A percentile compares a stretch with the other conserved stretches of the same genome.
phyloP scores from a whole-genome alignment of 2,329 filamentous ascomycete genomes.

The Nemania sp. region DNA sequence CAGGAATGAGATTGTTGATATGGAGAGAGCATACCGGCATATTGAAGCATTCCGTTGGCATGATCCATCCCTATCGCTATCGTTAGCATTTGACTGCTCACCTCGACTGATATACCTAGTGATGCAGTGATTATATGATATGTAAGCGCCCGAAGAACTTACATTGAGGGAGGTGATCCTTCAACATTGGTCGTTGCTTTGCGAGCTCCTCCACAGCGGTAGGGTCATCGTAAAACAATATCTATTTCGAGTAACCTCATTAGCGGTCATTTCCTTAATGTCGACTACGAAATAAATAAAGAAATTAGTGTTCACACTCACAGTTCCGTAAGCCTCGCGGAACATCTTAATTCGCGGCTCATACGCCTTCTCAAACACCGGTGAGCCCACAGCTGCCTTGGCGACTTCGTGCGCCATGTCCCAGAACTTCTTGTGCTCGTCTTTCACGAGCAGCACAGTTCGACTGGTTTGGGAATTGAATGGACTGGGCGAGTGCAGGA shows the following conservation, averaged over 20 bases:
- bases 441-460: conserved; percentile 2
- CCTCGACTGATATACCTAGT: too few species aligned
- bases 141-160: too few species aligned
- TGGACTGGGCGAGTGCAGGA: conserved; percentile 7
- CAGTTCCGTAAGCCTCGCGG: conserved; percentile 10
- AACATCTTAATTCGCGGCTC: conserved; percentile 10
- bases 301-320: not conserved
- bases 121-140: too few species aligned
- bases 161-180: conserved; percentile 3
- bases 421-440: conserved; percentile 16
- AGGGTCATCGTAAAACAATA: conserved; percentile 10
- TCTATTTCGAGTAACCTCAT: not conserved
- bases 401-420: conserved; percentile 11
- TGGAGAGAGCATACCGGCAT: conserved; percentile 3
- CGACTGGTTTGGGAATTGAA: conserved; percentile 3
- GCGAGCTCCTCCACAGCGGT: not conserved
- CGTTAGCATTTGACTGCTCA: not conserved
- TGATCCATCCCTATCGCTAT: conserved; percentile 3
- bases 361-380: not conserved
- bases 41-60: conserved; percentile 11
- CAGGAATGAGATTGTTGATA: not conserved
- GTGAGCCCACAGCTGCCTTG: not conserved
- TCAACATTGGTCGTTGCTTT: conserved; percentile 2
- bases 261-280: not conserved
- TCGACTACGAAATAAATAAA: not conserved